phyloP scores from a whole-genome alignment of 306 rosid species.

The Biancaea sappan region DNA sequence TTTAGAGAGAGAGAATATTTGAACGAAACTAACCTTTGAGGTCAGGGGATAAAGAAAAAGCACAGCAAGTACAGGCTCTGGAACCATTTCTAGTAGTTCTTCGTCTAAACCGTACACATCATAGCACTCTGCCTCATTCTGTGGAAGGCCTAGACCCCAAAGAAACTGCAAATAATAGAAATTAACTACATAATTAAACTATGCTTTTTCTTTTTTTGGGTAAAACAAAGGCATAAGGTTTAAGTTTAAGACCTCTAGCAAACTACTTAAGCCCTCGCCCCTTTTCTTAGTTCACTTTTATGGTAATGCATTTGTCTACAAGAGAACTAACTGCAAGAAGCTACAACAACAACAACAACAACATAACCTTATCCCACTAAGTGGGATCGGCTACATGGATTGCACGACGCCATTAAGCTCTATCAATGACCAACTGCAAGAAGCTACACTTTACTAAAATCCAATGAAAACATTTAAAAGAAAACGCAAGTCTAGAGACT shows the following conservation, averaged over 20 bases:
- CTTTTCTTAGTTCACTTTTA: background rate
- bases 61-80: slow-evolving; percentile 93
- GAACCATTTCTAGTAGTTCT: slow-evolving; percentile 92
- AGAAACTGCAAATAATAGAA: slow-evolving; percentile 64
- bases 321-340: background rate
- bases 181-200: slow-evolving; percentile 13
- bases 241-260: background rate
- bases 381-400: no score
- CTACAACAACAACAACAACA: no score
- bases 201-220: background rate
- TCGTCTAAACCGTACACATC: slow-evolving; percentile 92
- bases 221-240: background rate
- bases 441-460: background rate
- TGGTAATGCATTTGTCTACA: background rate
- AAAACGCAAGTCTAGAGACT: background rate
- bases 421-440: no score
- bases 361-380: no score
- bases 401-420: no score
- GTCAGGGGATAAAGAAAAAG: slow-evolving; percentile 91
- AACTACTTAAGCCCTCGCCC: background rate
- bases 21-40: slow-evolving; percentile 53
- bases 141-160: slow-evolving; percentile 82
- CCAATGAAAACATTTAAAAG: background rate
- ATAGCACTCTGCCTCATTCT: slow-evolving; percentile 71
- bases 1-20: background rate